phyloP scores from a whole-genome alignment of 352 stramenopile genomes.

The Hyaloperonospora arabidopsidis region DNA sequence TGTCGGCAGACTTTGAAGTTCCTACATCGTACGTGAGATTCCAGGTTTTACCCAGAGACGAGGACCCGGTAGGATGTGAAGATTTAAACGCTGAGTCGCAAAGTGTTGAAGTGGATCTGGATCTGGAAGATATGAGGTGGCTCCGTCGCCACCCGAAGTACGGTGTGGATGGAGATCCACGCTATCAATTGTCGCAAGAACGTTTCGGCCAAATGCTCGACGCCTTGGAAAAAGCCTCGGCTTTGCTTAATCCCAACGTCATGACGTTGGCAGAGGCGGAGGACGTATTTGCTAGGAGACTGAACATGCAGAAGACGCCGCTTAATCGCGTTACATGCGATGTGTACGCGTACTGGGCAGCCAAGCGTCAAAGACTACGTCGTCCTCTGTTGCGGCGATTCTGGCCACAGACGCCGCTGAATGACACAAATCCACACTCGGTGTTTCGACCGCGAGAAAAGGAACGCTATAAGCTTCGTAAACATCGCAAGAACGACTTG shows the following conservation, averaged over 20 bases:
- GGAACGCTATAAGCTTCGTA: constrained; percentile 94
- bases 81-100: constrained; percentile 26
- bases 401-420: constrained; percentile 92
- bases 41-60: constrained; percentile 45
- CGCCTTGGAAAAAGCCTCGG: constrained; percentile 77
- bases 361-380: constrained; percentile 88
- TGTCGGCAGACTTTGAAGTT: constrained; percentile 59
- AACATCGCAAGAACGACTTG: constrained; percentile 95
- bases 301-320: constrained; percentile 60
- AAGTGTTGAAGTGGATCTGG: constrained; percentile 67
- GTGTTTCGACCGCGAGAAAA: constrained; percentile 98
- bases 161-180: constrained; percentile 66
- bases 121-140: constrained; percentile 85
- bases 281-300: constrained; percentile 59
- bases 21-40: constrained; percentile 81
- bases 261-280: constrained; percentile 68
- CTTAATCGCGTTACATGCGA: constrained; percentile 69
- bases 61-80: constrained; percentile 19
- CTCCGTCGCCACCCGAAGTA: constrained; percentile 77
- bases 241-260: constrained; percentile 69
- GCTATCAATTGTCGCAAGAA: constrained; percentile 64
- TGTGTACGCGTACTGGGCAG: constrained; percentile 94
- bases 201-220: constrained; percentile 80
- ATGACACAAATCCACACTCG: constrained; percentile 97
- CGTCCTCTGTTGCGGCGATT: constrained; percentile 91